phyloP scores from a whole-genome alignment of 2,329 filamentous ascomycete species.

The Fusarium subglutinans region DNA sequence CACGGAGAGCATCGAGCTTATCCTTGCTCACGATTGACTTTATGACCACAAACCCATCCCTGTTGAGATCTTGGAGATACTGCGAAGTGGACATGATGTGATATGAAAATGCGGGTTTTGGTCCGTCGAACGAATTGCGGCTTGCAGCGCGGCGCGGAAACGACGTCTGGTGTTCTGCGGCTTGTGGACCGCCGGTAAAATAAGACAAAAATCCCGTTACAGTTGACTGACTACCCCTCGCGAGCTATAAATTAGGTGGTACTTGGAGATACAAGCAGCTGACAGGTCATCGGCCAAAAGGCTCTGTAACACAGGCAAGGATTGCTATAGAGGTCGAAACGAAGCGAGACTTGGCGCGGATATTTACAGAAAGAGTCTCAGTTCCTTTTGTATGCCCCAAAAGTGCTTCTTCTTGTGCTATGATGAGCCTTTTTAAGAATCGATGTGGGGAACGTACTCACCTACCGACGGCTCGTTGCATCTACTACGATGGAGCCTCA shows the following conservation, averaged over 20 bases:
- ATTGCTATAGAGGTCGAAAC: slow-evolving; percentile 18
- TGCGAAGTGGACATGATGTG: slow-evolving; percentile 31
- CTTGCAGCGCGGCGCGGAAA: neutral
- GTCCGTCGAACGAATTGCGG: slow-evolving; percentile 2
- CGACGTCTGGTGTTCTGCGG: neutral
- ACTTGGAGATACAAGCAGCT: slow-evolving; percentile 3
- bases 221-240: slow-evolving; percentile 6
- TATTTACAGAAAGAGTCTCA: slow-evolving; percentile 12
- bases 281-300: slow-evolving; percentile 22
- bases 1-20: slow-evolving; percentile 68
- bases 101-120: slow-evolving; percentile 7
- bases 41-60: slow-evolving; percentile 80
- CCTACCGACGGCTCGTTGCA: slow-evolving; percentile 12
- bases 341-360: slow-evolving; percentile 6
- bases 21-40: slow-evolving; percentile 67
- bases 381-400: neutral
- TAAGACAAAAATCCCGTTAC: slow-evolving; percentile 21
- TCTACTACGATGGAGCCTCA: slow-evolving; percentile 15
- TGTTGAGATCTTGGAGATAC: slow-evolving; percentile 62
- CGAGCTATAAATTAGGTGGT: neutral
- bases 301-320: slow-evolving; percentile 7
- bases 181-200: slow-evolving; percentile 28
- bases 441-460: slow-evolving; percentile 32
- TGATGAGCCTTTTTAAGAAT: slow-evolving; percentile 25
- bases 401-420: slow-evolving; percentile 5